These are phyloP conservation scores for Conticribra weissflogii DNA, from an alignment of 108 stramenopile genomes.

Conservation along the genomic window DNA sequence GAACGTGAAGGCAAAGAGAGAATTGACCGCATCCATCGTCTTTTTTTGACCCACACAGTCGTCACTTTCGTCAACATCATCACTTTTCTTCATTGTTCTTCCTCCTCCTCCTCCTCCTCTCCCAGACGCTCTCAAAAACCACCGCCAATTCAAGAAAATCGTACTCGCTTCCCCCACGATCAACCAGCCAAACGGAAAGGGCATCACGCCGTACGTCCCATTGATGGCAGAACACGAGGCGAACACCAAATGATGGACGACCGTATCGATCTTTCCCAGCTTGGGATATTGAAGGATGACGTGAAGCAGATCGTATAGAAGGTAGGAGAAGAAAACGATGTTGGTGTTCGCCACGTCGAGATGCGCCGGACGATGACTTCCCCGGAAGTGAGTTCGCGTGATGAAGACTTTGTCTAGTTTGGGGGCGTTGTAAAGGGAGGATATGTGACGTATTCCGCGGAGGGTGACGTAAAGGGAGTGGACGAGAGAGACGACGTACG, in stretches of 20 bases:
- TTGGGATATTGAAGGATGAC: conserved; percentile 38
- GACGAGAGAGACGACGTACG: conserved; percentile 41
- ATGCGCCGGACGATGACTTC: conserved; percentile 17
- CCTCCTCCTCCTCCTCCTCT: neutral
- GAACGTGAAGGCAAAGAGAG: conserved; percentile 36
- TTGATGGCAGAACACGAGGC: conserved; percentile 34
- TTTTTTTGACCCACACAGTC: neutral
- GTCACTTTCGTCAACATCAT: neutral
- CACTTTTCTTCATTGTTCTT: too few relatives aligned
- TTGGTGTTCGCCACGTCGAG: conserved; percentile 41
- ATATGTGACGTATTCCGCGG: conserved; percentile 36
- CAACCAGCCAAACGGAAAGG: conserved; percentile 50
- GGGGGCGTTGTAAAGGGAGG: conserved; percentile 18
- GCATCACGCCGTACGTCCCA: conserved; percentile 40
- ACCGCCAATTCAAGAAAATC: conserved; percentile 47
- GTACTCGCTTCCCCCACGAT: conserved; percentile 40
- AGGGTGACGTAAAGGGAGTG: conserved; percentile 41
- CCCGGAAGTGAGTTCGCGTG: neutral
- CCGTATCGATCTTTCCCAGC: conserved; percentile 39
- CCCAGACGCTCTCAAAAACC: conserved; percentile 38
- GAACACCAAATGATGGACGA: conserved; percentile 44
- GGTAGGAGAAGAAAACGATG: conserved; percentile 40
- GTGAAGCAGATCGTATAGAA: conserved; percentile 44
- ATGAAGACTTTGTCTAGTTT: conserved; percentile 37
- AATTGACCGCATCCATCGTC: conserved; percentile 15